Evolutionary conservation across 129 eudicot genomes (phyloP).

Genomic region (Sambucus nigra): DNA sequence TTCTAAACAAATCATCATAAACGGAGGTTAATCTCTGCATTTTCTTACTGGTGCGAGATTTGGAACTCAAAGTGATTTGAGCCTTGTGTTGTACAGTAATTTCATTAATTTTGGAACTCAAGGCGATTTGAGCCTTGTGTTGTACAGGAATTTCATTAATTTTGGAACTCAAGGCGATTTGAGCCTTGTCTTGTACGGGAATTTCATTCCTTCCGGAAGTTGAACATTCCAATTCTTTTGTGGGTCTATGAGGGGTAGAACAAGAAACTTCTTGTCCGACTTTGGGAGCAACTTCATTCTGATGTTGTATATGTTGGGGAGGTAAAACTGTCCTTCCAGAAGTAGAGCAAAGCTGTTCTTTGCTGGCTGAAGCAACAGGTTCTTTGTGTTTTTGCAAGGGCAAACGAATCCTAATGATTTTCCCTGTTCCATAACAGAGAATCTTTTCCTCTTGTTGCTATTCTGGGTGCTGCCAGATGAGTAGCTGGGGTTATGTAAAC

Average conservation of each 20-base stretch:
- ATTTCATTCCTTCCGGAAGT: conserved; percentile 11
- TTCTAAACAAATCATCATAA: conserved; percentile 29
- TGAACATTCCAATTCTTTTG: conserved; percentile 13
- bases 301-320: too few species aligned
- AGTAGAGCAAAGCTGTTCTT: neutral
- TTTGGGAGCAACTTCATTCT: too few species aligned
- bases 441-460: conserved; percentile 31
- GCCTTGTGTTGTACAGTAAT: too few species aligned
- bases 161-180: too few species aligned
- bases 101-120: too few species aligned
- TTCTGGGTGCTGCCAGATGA: conserved; percentile 51
- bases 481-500: conserved; percentile 19
- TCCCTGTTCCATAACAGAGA: too few species aligned
- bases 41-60: neutral
- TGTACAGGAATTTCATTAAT: too few species aligned
- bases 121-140: too few species aligned
- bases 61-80: neutral
- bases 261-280: neutral
- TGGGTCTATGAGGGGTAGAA: too few species aligned
- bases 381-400: neutral
- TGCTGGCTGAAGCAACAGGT: neutral
- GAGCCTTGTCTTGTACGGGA: too few species aligned
- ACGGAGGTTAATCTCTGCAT: neutral
- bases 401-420: too few species aligned
- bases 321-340: neutral